A percentile compares a stretch with the other conserved stretches of the same genome.
Evolutionary conservation across 768 basidiomycete species (phyloP).

Genomic region (Chiua virens): DNA sequence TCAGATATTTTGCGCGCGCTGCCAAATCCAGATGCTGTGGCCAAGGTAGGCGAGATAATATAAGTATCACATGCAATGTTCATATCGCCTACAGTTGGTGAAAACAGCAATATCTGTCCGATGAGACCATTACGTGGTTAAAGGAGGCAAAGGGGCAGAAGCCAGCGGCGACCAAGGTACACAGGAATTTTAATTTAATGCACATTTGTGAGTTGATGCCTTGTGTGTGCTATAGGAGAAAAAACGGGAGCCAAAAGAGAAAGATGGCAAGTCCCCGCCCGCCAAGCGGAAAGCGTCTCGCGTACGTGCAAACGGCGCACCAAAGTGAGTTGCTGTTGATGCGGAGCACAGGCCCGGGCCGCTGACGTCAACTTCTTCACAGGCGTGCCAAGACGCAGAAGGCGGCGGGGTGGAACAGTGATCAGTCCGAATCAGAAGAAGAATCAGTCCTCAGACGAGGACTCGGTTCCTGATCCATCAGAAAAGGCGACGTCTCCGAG

Average conservation of each 20-base stretch:
- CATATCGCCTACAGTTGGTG: conserved; percentile 46
- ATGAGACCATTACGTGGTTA: conserved; percentile 58
- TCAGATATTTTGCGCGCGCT: conserved; percentile 77
- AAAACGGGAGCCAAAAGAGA: conserved; percentile 38
- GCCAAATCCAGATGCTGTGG: conserved; percentile 61
- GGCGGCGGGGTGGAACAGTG: conserved; percentile 31
- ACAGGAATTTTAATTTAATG: neutral
- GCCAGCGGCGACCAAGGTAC: conserved; percentile 32
- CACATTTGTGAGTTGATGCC: conserved; percentile 2
- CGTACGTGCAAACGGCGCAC: conserved; percentile 25
- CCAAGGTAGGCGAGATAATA: conserved; percentile 46
- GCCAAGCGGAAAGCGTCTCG: conserved; percentile 55
- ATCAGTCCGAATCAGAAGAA: conserved; percentile 34
- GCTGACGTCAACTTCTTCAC: conserved; percentile 5
- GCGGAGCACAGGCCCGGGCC: neutral
- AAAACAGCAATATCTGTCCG: conserved; percentile 69
- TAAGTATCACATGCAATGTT: too few relatives aligned
- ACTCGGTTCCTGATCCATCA: conserved; percentile 44
- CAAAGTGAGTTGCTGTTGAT: conserved; percentile 21
- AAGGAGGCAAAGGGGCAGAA: conserved; percentile 44
- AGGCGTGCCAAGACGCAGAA: conserved; percentile 32
- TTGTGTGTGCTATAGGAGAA: conserved; percentile 33
- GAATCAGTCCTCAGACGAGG: conserved; percentile 20
- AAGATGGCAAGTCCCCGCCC: conserved; percentile 48
- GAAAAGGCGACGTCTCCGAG: conserved; percentile 20